phyloP scores from a whole-genome alignment of 495 filamentous ascomycete genomes.

The Penicillium chermesinum region DNA sequence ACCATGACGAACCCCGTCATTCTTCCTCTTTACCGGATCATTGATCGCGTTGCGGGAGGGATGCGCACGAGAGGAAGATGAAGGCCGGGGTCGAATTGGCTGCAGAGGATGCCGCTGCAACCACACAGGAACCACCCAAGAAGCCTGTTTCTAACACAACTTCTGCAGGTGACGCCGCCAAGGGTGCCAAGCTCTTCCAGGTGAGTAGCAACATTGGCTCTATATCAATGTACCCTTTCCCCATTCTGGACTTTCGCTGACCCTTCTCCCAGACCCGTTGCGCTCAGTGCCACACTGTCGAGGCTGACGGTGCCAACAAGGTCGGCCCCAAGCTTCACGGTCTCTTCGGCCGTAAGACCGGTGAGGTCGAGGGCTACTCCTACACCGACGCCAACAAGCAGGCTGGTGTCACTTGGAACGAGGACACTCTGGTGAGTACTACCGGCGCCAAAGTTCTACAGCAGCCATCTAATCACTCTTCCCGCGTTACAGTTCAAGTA shows the following conservation, averaged over 20 bases:
- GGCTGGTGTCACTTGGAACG: constrained; percentile 85
- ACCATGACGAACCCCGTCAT: constrained; percentile 31
- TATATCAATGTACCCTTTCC: too few species aligned
- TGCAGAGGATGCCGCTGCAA: too few species aligned
- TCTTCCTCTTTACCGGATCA: constrained; percentile 19
- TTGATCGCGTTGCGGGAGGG: constrained; percentile 24
- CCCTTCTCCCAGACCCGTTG: constrained; percentile 69
- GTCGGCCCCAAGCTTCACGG: constrained; percentile 95
- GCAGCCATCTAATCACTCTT: constrained; percentile 9
- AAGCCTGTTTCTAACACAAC: constrained; percentile 23
- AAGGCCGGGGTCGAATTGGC: not conserved
- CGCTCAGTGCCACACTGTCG: constrained; percentile 96
- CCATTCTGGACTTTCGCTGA: not conserved
- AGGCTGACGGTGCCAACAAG: constrained; percentile 86
- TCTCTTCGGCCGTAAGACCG: constrained; percentile 94
- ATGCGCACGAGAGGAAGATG: not conserved
- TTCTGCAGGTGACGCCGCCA: constrained; percentile 77
- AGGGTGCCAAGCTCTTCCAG: constrained; percentile 97
- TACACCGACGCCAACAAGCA: constrained; percentile 99
- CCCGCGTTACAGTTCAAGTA: constrained; percentile 63
- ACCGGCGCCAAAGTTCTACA: not conserved
- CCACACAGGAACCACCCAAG: too few species aligned
- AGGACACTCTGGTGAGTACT: constrained; percentile 72
- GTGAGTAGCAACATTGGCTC: constrained; percentile 39
- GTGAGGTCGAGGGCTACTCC: constrained; percentile 82